Evolutionary conservation across 164 flowering plant species (phyloP).

Genomic region (Sextonia rubra): DNA sequence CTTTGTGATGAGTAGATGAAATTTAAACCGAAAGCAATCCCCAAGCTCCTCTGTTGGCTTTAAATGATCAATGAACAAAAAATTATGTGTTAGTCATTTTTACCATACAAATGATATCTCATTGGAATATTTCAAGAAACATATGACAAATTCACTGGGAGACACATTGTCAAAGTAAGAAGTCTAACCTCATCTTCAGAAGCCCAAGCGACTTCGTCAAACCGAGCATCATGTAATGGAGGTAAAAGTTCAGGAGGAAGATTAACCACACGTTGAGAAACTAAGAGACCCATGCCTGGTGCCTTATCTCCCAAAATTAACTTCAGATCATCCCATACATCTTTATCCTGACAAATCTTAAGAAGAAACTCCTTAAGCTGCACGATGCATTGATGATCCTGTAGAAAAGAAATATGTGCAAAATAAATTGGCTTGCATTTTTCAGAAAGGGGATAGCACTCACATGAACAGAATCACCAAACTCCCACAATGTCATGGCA

Average conservation of each 20-base stretch:
- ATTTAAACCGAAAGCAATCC: conserved; percentile 59
- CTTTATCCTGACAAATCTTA: conserved; percentile 41
- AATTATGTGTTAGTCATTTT: not conserved
- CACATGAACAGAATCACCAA: not conserved
- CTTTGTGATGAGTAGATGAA: conserved; percentile 51
- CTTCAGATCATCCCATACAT: conserved; percentile 27
- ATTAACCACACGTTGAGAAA: conserved; percentile 78
- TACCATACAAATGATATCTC: not conserved
- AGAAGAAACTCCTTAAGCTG: conserved; percentile 65
- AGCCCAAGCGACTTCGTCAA: conserved; percentile 92
- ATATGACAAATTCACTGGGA: not conserved
- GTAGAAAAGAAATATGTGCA: conserved; percentile 1
- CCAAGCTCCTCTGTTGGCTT: conserved; percentile 79
- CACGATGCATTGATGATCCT: conserved; percentile 59
- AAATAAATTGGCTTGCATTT: not conserved
- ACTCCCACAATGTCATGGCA: not conserved
- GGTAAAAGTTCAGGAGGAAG: conserved; percentile 88
- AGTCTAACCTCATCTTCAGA: conserved; percentile 84
- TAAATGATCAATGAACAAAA: conserved; percentile 12
- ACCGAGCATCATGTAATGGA: conserved; percentile 78
- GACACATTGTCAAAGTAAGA: not conserved
- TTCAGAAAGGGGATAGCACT: not conserved
- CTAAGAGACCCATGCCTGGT: conserved; percentile 61
- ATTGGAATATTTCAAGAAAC: not conserved
- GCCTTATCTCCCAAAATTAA: conserved; percentile 52